Base-by-base conservation (phyloP, 176 grass and related monocot species). In the Hyparrhenia diplandra region DNA sequence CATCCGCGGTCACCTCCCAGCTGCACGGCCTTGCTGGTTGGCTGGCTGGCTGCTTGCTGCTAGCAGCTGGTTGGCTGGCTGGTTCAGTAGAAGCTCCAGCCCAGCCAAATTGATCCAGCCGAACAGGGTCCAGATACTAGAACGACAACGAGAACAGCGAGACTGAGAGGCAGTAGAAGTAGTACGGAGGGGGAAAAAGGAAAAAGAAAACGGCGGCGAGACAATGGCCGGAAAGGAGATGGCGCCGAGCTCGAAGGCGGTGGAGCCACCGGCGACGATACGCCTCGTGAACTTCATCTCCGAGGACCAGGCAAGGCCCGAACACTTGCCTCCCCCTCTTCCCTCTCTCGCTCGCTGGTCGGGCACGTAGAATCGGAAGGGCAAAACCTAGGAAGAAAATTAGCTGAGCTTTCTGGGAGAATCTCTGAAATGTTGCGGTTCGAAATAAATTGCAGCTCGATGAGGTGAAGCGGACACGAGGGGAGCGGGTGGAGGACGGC, bases 211-310 rank as follows among this genome's bases (percentile, higher is more conserved):
- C 31, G 11, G n/a, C 45, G 31, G 77, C 46, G 64, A 4, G 37
- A 10, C 64, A 62, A 89, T 87, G 78, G 81, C 18, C 57, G 87
- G 71, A 41, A 73, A 83, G n/a, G 94, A 86, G 69, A 86, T 83
- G 81, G 23, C 64, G 65, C 31, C 36, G 78, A 65, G 57, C 71
- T 85, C 78, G 46, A 82, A 73, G 40, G 77, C 83, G 30, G 69
- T 76, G 41, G 67, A 67, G 10, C 67, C 55, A 35, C 64, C 77
- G 64, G 16, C 88, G 51, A 64, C 88, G 21, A 84, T 95, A 55
- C 87, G 90, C 72, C 96, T 99, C 49, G 88, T 99, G 66, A 99
- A 89, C 86, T 99, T 99, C 85, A 87, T 99, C 58, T 95, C 96
- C 24, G 90, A 95, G 78, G 92, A 93, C 23, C 90, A 99, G 96